phyloP scores from a whole-genome alignment of 495 filamentous ascomycete species.

The Neurospora sp. region DNA sequence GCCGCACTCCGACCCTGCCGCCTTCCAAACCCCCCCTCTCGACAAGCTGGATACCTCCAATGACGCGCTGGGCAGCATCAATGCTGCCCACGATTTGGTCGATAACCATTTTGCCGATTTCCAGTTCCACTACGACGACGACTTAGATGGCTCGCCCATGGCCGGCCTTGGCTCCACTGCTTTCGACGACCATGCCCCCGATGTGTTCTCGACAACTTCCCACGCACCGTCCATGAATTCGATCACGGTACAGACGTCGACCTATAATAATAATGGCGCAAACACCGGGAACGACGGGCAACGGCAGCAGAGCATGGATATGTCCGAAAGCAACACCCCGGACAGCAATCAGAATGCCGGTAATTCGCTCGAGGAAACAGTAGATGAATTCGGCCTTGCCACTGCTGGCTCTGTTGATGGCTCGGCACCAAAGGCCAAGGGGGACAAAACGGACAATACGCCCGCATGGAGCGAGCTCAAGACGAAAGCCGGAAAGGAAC shows the following conservation, averaged over 20 bases:
- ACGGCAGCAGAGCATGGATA: conserved; percentile 27
- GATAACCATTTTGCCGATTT: conserved; percentile 36
- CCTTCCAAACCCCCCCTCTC: conserved; percentile 11
- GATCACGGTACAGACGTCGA: conserved; percentile 22
- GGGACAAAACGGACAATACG: conserved; percentile 46
- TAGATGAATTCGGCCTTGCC: conserved; percentile 44
- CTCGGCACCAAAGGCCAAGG: conserved; percentile 40
- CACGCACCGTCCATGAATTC: conserved; percentile 24
- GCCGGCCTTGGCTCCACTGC: conserved; percentile 17
- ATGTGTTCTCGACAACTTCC: conserved; percentile 26
- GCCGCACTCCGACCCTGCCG: conserved; percentile 13
- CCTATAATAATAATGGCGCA: conserved; percentile 2
- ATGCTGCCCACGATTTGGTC: conserved; percentile 21
- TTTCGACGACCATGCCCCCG: conserved; percentile 30
- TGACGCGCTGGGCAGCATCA: conserved; percentile 20
- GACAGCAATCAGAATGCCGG: conserved; percentile 34
- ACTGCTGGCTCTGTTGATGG: conserved; percentile 35
- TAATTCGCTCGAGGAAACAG: conserved; percentile 37
- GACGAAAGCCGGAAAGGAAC: neutral
- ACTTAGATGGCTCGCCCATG: conserved; percentile 31
- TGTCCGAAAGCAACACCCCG: conserved; percentile 38
- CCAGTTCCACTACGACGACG: conserved; percentile 33
- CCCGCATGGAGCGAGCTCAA: conserved; percentile 36
- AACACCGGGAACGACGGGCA: conserved; percentile 8
- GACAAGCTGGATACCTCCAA: conserved; percentile 19